Evolutionary conservation across 169 alveolate species (phyloP).

Genomic region (Cryptosporidium ubiquitum): DNA sequence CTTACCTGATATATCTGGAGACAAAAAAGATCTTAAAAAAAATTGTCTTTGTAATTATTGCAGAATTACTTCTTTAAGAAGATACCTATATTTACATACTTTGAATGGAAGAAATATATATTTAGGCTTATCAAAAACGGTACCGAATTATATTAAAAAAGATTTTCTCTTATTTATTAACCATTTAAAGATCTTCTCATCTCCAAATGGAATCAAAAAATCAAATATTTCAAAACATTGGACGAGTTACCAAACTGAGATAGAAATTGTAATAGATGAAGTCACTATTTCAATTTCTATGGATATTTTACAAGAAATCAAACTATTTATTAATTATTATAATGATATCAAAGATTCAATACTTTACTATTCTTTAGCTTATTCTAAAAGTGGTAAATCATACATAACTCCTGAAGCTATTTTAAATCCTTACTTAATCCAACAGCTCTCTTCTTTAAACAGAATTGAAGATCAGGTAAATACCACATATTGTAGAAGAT

Average conservation of each 20-base stretch:
- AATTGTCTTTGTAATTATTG: constrained; percentile 22
- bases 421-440: constrained; percentile 4
- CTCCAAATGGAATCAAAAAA: constrained; percentile 12
- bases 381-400: neutral
- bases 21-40: neutral
- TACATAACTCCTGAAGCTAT: constrained; percentile 37
- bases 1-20: neutral
- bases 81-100: constrained; percentile 16
- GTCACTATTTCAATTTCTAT: constrained; percentile 56
- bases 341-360: neutral
- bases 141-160: constrained; percentile 20
- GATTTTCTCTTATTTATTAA: constrained; percentile 38
- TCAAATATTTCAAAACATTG: constrained; percentile 12
- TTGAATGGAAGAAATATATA: constrained; percentile 55
- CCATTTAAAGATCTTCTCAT: neutral
- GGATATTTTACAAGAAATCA: constrained; percentile 47
- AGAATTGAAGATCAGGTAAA: neutral
- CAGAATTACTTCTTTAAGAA: constrained; percentile 25
- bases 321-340: constrained; percentile 13
- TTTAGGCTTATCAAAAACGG: constrained; percentile 1
- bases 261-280: constrained; percentile 10
- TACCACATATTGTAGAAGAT: neutral
- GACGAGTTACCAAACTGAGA: constrained; percentile 31
- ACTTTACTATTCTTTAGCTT: neutral
- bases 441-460: neutral